These are phyloP conservation scores for Neofusicoccum ribis DNA, from an alignment of 2,329 filamentous ascomycete genomes.

Conservation along the genomic window DNA sequence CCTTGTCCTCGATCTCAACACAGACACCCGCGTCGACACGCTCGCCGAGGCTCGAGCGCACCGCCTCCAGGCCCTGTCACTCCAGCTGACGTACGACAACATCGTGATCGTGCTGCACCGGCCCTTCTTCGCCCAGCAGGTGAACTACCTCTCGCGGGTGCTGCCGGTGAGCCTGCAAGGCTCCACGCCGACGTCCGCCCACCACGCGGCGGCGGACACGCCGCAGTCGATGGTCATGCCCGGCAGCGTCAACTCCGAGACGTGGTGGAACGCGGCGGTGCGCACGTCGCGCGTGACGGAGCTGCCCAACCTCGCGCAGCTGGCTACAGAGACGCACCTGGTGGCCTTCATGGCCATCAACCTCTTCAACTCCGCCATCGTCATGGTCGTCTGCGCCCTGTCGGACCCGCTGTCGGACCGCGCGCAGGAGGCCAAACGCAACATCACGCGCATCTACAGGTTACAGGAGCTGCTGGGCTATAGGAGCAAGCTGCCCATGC, in stretches of 20 bases:
- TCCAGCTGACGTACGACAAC: constrained; percentile 48
- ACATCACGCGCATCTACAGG: constrained; percentile 44
- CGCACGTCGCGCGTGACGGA: constrained; percentile 41
- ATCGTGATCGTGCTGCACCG: constrained; percentile 46
- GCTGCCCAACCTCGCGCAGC: constrained; percentile 35
- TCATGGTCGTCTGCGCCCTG: constrained; percentile 45
- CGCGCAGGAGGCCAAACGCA: constrained; percentile 46
- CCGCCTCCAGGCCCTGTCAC: constrained; percentile 41
- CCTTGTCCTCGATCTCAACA: constrained; percentile 25
- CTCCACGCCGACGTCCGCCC: not conserved
- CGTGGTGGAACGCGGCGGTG: constrained; percentile 42
- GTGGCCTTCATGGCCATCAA: constrained; percentile 49
- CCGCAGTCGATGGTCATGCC: constrained; percentile 14
- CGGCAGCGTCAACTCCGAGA: constrained; percentile 29
- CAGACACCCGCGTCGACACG: constrained; percentile 24
- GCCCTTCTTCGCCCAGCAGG: constrained; percentile 42
- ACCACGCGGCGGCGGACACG: not conserved
- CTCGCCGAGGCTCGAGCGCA: constrained; percentile 23
- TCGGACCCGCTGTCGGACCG: constrained; percentile 45
- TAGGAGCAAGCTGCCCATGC: constrained; percentile 38
- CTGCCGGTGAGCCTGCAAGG: not conserved
- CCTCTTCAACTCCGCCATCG: constrained; percentile 47
- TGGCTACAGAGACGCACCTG: constrained; percentile 45
- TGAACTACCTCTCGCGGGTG: constrained; percentile 29
- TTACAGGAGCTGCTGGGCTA: constrained; percentile 41